phyloP scores from a whole-genome alignment of 1,284 basidiomycete species.

The Cutaneotrichosporon spelunceum region DNA sequence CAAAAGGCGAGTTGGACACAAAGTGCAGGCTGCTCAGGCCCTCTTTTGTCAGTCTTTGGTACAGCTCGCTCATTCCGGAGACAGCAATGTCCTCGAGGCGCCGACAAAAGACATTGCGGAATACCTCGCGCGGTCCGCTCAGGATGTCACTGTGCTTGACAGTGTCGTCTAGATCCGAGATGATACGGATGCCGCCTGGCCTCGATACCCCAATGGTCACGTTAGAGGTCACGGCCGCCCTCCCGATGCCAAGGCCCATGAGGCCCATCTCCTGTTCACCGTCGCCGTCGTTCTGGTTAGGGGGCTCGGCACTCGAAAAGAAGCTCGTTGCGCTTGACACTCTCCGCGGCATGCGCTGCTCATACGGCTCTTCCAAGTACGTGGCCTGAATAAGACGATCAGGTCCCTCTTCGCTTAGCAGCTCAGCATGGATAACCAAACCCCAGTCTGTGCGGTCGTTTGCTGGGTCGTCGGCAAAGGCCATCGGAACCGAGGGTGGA shows the following conservation, averaged over 20 bases:
- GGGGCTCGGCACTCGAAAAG: conserved; percentile 16
- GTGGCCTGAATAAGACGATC: conserved; percentile 11
- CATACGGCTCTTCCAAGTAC: not conserved
- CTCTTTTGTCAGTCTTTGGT: conserved; percentile 61
- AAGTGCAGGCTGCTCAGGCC: conserved; percentile 76
- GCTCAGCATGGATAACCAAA: conserved; percentile 24
- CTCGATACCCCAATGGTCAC: conserved; percentile 28
- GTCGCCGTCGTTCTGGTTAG: conserved; percentile 25
- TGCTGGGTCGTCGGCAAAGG: conserved; percentile 56
- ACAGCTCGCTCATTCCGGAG: conserved; percentile 82
- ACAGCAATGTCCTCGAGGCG: conserved; percentile 70
- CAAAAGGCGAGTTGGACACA: conserved; percentile 86
- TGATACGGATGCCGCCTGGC: conserved; percentile 60
- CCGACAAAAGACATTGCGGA: conserved; percentile 58
- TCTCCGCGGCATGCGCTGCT: not conserved
- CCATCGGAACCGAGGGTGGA: conserved; percentile 59
- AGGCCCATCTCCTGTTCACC: conserved; percentile 27
- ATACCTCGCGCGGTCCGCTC: conserved; percentile 68
- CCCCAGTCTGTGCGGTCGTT: conserved; percentile 50
- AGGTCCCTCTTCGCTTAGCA: conserved; percentile 21
- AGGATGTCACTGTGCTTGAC: conserved; percentile 75
- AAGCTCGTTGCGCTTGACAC: conserved; percentile 13
- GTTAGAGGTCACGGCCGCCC: conserved; percentile 22
- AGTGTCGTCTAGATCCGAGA: conserved; percentile 95
- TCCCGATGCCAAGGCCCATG: conserved; percentile 22